Conservation (phyloP, 139 green algal species). For the Mesostigma viride region DNA sequence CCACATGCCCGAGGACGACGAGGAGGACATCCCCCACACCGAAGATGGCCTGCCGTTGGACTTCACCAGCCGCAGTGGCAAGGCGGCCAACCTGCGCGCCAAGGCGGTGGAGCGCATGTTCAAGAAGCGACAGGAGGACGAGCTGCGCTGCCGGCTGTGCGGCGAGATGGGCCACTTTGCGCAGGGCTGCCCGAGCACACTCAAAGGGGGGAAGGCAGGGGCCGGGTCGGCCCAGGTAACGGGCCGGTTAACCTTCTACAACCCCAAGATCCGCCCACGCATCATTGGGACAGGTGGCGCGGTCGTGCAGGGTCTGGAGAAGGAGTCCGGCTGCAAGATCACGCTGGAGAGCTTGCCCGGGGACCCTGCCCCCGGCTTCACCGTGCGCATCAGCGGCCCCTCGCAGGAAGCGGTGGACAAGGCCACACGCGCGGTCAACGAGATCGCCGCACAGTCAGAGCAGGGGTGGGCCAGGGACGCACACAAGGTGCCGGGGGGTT, state of each 20-base stretch:
- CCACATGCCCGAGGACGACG: not conserved
- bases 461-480: too few species aligned
- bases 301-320: constrained; percentile 25
- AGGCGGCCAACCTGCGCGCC: constrained; percentile 4
- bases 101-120: constrained; percentile 25
- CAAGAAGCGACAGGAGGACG: constrained; percentile 24
- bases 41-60: constrained; percentile 20
- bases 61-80: constrained; percentile 23
- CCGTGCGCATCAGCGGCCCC: constrained; percentile 17
- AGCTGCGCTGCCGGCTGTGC: constrained; percentile 23
- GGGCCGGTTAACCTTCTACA: constrained; percentile 13
- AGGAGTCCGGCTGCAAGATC: constrained; percentile 17
- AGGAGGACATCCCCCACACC: not conserved
- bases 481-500: too few species aligned
- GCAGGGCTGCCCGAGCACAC: constrained; percentile 19
- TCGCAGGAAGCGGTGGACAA: constrained; percentile 17
- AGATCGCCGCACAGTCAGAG: too few species aligned
- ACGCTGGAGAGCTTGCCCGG: constrained; percentile 20
- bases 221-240: not conserved
- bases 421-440: constrained; percentile 5
- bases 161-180: constrained; percentile 26
- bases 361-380: constrained; percentile 14
- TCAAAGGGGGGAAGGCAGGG: not conserved
- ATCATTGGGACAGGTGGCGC: constrained; percentile 21
- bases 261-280: constrained; percentile 9